Evolutionary conservation across 139 green algal species (phyloP), one percentile per base, ranked within the genome.

Genomic region (Chlorella sp.): DNA sequence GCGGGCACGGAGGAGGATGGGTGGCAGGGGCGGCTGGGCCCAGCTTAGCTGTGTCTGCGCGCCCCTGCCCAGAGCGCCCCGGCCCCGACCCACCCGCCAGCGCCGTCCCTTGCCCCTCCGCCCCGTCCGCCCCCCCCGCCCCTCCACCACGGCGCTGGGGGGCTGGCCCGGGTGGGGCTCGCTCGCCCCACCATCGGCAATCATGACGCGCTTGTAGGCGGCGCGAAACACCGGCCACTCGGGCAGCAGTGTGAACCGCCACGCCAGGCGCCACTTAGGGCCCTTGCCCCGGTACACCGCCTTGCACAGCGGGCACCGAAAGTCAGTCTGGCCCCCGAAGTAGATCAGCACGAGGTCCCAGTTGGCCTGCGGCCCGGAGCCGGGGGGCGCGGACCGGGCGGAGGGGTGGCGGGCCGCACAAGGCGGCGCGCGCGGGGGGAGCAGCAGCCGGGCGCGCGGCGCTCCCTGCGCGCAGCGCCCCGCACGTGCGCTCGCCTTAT

Each of bases 191-290:
- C 17, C 48, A 58, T 17, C 48, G 21, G n/a, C n/a, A n/a, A n/a
- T n/a, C n/a, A n/a, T n/a, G n/a, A n/a, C n/a, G n/a, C n/a, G 48
- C 48, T n/a, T 58, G 71, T 77, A 77, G n/a, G 45, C 14, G 15
- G 43, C 8, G 17, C 19, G n/a, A 17, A 50, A 61, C 40, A 69
- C 15, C 71, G 48, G 9, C 71, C 71, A 77, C 56, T 77, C 71
- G 3, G n/a, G 41, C 40, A 77, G 71, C 55, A 77, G 55, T 5
- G 71, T 77, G 71, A 77, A 77, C 1, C 56, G 27, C 17, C 46
- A 77, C 23, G 29, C 40, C 55, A 82, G 67, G 48, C 67, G 65
- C 76, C 76, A 82, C 55, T 82, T 82, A 41, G 76, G 67, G 1
- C 76, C 76, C 1, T 6, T 5, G 25, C 36, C 64, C 8, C 29